These are phyloP conservation scores for Vigna hirtella DNA, from an alignment of 306 rosid genomes.

Conservation along the genomic window DNA sequence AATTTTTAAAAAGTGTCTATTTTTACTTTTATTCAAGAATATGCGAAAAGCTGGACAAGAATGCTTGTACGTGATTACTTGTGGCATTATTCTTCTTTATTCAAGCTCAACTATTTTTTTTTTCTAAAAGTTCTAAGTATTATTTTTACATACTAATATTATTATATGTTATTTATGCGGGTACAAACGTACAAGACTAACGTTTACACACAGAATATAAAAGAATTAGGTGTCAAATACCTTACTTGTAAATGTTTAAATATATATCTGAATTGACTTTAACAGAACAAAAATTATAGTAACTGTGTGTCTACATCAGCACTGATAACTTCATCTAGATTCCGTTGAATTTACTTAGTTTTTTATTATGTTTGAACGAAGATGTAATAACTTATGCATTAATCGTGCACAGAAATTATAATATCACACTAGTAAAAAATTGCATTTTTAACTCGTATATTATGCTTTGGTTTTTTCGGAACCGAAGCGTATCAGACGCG, in stretches of 20 bases:
- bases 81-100: background rate
- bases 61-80: background rate
- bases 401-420: background rate
- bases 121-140: background rate
- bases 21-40: too few species aligned
- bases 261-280: conserved; percentile 3
- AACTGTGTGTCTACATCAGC: background rate
- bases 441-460: too few species aligned
- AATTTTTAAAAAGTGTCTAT: too few species aligned
- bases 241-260: background rate
- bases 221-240: background rate
- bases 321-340: background rate
- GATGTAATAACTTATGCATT: background rate
- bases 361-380: background rate
- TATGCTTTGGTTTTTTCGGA: too few species aligned
- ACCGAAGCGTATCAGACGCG: too few species aligned
- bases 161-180: background rate
- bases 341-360: background rate
- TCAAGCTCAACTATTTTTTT: too few species aligned
- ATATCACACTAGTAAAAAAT: too few species aligned
- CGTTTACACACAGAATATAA: background rate
- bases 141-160: background rate
- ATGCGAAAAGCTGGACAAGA: too few species aligned
- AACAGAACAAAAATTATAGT: background rate
- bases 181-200: background rate